phyloP scores from a whole-genome alignment of 176 grass and related monocot genomes.

The Cocos nucifera region DNA sequence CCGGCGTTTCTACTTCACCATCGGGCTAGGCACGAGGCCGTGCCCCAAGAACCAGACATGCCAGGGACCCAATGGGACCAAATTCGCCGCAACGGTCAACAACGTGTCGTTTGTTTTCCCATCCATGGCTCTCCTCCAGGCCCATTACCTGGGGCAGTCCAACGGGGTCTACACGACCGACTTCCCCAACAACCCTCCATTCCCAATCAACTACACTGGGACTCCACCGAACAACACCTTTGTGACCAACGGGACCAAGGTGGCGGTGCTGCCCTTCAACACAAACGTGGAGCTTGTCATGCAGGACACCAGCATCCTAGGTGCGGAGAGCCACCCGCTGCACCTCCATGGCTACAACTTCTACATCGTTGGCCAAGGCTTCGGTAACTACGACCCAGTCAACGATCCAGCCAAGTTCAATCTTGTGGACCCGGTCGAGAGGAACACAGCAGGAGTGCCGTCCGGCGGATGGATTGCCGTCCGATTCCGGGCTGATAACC shows the following conservation, averaged over 20 bases:
- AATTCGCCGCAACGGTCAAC: slow-evolving; percentile 60
- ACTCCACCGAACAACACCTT: slow-evolving; percentile 43
- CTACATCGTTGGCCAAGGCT: slow-evolving; percentile 45
- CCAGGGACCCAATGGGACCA: slow-evolving; percentile 65
- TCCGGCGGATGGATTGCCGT: slow-evolving; percentile 53
- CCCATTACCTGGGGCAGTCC: slow-evolving; percentile 43
- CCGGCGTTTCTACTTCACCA: slow-evolving; percentile 46
- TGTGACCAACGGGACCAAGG: slow-evolving; percentile 31
- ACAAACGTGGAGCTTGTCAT: slow-evolving; percentile 53
- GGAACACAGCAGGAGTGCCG: slow-evolving; percentile 62
- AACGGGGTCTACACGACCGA: slow-evolving; percentile 45
- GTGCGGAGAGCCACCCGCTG: slow-evolving; percentile 58
- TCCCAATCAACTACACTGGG: slow-evolving; percentile 70
- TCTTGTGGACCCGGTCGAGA: slow-evolving; percentile 42
- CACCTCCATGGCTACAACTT: slow-evolving; percentile 70
- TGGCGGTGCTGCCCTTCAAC: slow-evolving; percentile 42
- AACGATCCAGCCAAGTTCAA: slow-evolving; percentile 47
- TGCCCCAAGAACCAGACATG: slow-evolving; percentile 61
- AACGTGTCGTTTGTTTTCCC: slow-evolving; percentile 55
- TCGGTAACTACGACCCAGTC: slow-evolving; percentile 43
- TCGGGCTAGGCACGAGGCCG: slow-evolving; percentile 53
- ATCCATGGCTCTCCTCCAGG: slow-evolving; percentile 35
- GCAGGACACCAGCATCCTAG: slow-evolving; percentile 62
- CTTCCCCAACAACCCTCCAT: slow-evolving; percentile 39
- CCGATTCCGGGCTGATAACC: slow-evolving; percentile 53